Base-by-base conservation (phyloP, 208 protist genomes). In the Acanthamoeba healyi region DNA sequence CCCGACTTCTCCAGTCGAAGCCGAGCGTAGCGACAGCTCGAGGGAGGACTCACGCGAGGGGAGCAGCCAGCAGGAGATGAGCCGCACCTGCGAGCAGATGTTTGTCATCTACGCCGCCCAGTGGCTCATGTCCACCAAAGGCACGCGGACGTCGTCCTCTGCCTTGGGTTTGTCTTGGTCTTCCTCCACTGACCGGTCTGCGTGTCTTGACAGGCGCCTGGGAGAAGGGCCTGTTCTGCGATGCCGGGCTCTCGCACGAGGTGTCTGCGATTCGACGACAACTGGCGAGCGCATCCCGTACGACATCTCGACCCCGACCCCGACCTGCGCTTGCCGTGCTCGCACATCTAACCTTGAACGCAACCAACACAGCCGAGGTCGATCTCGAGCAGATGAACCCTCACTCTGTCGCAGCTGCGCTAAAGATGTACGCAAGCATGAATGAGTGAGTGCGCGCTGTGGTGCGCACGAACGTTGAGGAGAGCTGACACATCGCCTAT, bases 201-300 rank as follows among this genome's bases (percentile, higher is more conserved):
- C 14, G 24, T 26, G 3, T n/a, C 36, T 49, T 24, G 6, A 3
- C 70, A 79, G 70, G 70, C 7, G 70, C 29, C 12, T 46, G 36
- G 70, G 70, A 34, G 22, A 79, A 79, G 70, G 19, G 38, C 14
- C 70, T 79, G 19, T 79, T 79, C 22, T 46, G 32, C 70, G 70
- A 79, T 17, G 70, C 70, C 38, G 70, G 70, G 3, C 6, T 79
- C 70, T 79, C 70, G 6, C 70, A 79, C 70, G 70, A 79, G 22
- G 70, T 79, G 36, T 15, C 36, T 14, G 38, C 38, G 24, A 40
- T 79, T 19, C 70, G 70, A 24, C 38, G 29, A 36, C 70, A 79
- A 46, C 19, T 79, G 38, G 19, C 32, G 17, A n/a, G n/a, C n/a
- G n/a, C n/a, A n/a, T n/a, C n/a, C n/a, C n/a, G n/a, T n/a, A n/a